Conservation (phyloP, 306 rosid genomes). For the Vigna unguiculata region DNA sequence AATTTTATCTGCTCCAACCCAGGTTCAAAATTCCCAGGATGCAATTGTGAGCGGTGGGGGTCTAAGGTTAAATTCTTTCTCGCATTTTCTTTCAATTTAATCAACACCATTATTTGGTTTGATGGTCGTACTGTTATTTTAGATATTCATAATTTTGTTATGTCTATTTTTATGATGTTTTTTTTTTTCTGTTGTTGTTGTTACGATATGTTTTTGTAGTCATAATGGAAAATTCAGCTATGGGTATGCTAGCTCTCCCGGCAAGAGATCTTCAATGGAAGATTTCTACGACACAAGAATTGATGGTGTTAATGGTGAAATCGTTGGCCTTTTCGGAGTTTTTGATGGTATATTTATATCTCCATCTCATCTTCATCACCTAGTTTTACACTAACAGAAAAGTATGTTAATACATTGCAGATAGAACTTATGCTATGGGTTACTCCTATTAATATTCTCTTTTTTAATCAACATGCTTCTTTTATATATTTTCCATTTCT, state of each 20-base stretch:
- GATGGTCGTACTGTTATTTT: not conserved
- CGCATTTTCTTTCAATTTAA: slow-evolving; percentile 10
- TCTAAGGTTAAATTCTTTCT: slow-evolving; percentile 62
- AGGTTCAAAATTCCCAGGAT: slow-evolving; percentile 70
- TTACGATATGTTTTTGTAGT: slow-evolving; percentile 58
- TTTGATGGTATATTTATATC: slow-evolving; percentile 72
- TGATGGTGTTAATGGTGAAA: slow-evolving; percentile 91
- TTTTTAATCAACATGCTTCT: not conserved
- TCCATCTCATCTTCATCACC: slow-evolving; percentile 14
- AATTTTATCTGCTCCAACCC: slow-evolving; percentile 73
- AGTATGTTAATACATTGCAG: slow-evolving; percentile 19
- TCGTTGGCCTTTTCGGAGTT: slow-evolving; percentile 95
- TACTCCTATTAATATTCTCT: not conserved
- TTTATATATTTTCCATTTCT: slow-evolving; percentile 5
- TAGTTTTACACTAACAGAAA: not conserved
- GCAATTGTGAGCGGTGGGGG: slow-evolving; percentile 91
- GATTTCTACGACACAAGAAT: slow-evolving; percentile 94
- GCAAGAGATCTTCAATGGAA: slow-evolving; percentile 96
- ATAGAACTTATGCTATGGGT: not conserved
- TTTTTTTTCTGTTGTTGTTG: not conserved
- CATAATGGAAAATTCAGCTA: slow-evolving; percentile 92
- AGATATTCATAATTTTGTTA: no score
- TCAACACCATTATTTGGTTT: not conserved
- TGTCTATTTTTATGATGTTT: no score
- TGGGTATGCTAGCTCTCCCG: slow-evolving; percentile 95